Percentiles rank a stretch among this genome's conserved stretches.
Conservation (phyloP, 1,284 basidiomycete species). For the Trametes polyzona region DNA sequence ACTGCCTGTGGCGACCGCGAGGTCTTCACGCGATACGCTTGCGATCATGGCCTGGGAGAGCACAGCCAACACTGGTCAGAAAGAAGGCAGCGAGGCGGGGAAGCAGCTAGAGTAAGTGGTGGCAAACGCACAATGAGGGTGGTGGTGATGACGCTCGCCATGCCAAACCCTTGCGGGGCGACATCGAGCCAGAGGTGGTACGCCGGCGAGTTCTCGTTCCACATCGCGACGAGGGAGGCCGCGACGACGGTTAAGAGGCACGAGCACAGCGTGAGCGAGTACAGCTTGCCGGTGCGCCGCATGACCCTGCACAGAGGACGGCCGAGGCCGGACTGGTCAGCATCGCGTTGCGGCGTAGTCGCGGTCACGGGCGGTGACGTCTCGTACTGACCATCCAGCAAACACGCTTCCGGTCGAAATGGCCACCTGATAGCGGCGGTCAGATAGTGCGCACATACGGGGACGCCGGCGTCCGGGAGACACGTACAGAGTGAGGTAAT, state of each 20-base stretch:
- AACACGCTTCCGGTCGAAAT: conserved; percentile 82
- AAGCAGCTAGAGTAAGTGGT: not conserved
- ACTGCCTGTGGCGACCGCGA: conserved; percentile 89
- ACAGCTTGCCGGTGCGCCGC: conserved; percentile 82
- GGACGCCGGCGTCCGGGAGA: not conserved
- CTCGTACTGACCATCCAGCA: conserved; percentile 72
- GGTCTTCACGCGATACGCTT: conserved; percentile 77
- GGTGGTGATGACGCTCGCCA: conserved; percentile 81
- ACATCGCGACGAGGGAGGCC: conserved; percentile 58
- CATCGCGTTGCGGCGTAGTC: no score
- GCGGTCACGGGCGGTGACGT: no score
- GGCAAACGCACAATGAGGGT: conserved; percentile 71
- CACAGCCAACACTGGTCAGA: conserved; percentile 11
- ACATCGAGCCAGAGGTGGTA: conserved; percentile 79
- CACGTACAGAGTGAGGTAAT: conserved; percentile 82
- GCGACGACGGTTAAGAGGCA: conserved; percentile 57
- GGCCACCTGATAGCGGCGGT: conserved; percentile 53
- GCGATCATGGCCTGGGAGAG: conserved; percentile 79
- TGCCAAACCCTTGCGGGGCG: conserved; percentile 81
- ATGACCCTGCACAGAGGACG: conserved; percentile 60
- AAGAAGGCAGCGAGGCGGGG: not conserved
- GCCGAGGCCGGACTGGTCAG: not conserved
- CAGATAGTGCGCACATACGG: conserved; percentile 14
- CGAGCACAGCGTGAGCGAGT: conserved; percentile 68
- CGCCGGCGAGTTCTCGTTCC: conserved; percentile 64